phyloP scores from a whole-genome alignment of 1,284 basidiomycete species.

The Moesziomyces aphidis region DNA sequence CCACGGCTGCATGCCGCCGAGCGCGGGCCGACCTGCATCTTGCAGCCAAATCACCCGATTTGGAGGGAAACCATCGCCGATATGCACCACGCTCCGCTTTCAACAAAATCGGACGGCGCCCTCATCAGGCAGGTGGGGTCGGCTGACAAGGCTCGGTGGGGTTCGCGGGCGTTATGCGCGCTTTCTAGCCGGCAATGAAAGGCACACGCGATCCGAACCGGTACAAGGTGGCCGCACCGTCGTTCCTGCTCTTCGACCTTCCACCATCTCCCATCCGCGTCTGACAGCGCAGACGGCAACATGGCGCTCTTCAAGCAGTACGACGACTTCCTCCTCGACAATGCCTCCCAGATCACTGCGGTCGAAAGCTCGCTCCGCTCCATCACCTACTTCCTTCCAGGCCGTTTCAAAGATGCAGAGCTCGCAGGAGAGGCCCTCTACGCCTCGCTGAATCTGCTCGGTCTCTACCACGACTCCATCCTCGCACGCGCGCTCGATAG shows the following conservation, averaged over 20 bases:
- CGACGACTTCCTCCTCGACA: conserved; percentile 62
- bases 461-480: conserved; percentile 70
- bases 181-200: too few species aligned
- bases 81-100: too few species aligned
- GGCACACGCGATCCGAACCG: background rate
- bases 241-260: background rate
- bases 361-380: conserved; percentile 88
- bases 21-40: too few species aligned
- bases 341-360: conserved; percentile 74
- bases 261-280: background rate
- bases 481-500: conserved; percentile 62
- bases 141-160: too few species aligned
- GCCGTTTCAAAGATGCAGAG: conserved; percentile 95
- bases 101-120: too few species aligned
- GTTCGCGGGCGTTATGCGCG: too few species aligned
- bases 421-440: conserved; percentile 70
- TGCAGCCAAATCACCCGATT: too few species aligned
- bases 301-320: conserved; percentile 61
- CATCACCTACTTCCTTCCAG: conserved; percentile 92
- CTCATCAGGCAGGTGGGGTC: too few species aligned
- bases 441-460: conserved; percentile 68
- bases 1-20: too few species aligned
- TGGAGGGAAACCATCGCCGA: too few species aligned
- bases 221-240: background rate
- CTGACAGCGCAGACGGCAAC: background rate